Base-by-base conservation (phyloP, 2,329 filamentous ascomycete species). In the Emericellopsis atlantica region DNA sequence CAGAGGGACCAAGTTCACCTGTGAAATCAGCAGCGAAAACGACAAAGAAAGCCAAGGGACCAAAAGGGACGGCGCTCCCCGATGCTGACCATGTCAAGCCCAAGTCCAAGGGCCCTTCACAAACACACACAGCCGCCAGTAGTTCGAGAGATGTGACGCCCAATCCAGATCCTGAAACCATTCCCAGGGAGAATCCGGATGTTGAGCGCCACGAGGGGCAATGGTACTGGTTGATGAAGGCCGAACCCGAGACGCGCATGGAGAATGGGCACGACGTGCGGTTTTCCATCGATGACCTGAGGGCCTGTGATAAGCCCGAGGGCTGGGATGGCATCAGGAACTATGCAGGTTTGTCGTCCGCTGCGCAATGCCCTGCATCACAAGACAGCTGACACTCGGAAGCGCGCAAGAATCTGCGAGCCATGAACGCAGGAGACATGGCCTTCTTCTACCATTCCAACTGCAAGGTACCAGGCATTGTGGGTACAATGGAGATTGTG, bases 361-460 rank as follows among this genome's bases (percentile, higher is more conserved):
- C 18, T 21, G 18, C 18, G 18, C 18, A 21, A 21, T 3, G 5
- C 18, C 3, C 3, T 22, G 21, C 29, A 21, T 4, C 4, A 21
- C 18, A 5, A 9, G 12, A 21, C 7, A 36, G 26, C 26, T 36
- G 31, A 46, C 40, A 15, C 8, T 9, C 12, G 24, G 40, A 22
- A 60, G 90, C 90, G 6, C 78, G 86, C 22, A 96, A 95, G 54
- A 87, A 95, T 56, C 80, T 98, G 64, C 77, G 85, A 24, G 76
- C 79, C 8, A 98, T 98, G 92, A 88, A 85, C 51, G 79, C 80
- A 42, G 89, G 89, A 39, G 92, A 98, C 55, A 70, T 89, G 26
- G 89, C 88, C 22, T 96, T 98, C 65, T 96, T 98, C 65, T 96
- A 96, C 57, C 90, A 95, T 61, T 94, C 85, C 37, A 94, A 92